A percentile compares a stretch with the other conserved stretches of the same genome.
Evolutionary conservation across 179 eudicot species (phyloP).

Genomic region (Silene coronaria): DNA sequence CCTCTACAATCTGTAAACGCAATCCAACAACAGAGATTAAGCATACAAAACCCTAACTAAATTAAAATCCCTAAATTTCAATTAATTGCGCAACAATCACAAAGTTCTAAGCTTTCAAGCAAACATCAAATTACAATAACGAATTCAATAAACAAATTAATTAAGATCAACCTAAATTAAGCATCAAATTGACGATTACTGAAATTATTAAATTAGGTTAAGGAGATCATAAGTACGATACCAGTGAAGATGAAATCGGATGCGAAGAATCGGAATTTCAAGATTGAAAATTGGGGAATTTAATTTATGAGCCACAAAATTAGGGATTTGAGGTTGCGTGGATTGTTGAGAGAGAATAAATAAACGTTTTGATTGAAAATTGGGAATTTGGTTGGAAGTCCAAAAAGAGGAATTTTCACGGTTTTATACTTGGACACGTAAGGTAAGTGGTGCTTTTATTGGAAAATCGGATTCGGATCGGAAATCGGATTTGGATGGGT

Average conservation of each 20-base stretch:
- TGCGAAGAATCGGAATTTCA: neutral
- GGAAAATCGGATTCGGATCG: too few species aligned
- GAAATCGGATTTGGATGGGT: too few species aligned
- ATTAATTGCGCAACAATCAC: neutral
- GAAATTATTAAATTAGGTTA: neutral
- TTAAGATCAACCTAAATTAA: neutral
- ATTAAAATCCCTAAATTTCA: neutral
- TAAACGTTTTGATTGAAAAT: neutral
- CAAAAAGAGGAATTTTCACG: neutral
- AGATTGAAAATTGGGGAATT: neutral
- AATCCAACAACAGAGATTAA: neutral
- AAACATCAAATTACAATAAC: neutral
- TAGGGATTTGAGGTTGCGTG: neutral
- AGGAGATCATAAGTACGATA: neutral
- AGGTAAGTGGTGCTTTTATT: too few species aligned
- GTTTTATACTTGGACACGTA: conserved; percentile 1
- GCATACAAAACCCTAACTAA: neutral
- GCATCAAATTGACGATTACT: neutral
- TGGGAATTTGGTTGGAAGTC: neutral
- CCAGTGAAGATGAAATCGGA: conserved; percentile 14
- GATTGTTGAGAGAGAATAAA: neutral
- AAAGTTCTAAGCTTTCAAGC: neutral
- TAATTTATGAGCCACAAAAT: neutral
- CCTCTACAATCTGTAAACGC: conserved; percentile 9
- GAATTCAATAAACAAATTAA: neutral